Percentiles rank a stretch among this genome's conserved stretches.
phyloP scores from a whole-genome alignment of 495 filamentous ascomycete genomes.

The Neurospora hispaniola region DNA sequence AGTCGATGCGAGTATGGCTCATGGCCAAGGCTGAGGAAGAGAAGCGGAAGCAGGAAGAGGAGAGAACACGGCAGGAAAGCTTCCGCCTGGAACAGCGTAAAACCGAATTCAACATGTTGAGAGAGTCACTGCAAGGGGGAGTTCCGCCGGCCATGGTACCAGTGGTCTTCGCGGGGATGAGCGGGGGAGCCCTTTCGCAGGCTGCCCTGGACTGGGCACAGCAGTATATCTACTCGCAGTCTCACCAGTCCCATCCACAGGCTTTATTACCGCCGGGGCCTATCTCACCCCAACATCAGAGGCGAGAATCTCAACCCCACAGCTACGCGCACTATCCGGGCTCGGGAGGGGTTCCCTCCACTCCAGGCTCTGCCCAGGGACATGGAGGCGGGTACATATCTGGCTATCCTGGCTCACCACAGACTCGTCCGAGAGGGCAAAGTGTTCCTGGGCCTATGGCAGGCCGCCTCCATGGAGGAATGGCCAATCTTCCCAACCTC shows the following conservation, averaged over 20 bases:
- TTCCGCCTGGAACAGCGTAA: conserved; percentile 69
- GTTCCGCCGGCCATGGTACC: conserved; percentile 82
- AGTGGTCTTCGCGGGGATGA: conserved; percentile 78
- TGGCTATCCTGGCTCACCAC: conserved; percentile 30
- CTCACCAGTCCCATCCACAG: conserved; percentile 38
- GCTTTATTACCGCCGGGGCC: conserved; percentile 41
- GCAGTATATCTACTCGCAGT: conserved; percentile 51
- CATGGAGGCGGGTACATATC: conserved; percentile 22
- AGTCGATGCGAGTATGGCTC: conserved; percentile 74
- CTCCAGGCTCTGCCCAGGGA: conserved; percentile 33
- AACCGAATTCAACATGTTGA: conserved; percentile 70
- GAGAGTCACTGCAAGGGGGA: conserved; percentile 67
- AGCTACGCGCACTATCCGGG: conserved; percentile 32
- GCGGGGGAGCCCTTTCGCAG: conserved; percentile 47
- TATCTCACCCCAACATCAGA: conserved; percentile 32
- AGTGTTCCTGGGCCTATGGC: conserved; percentile 25
- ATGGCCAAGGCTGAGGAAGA: conserved; percentile 79
- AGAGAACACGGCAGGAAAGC: conserved; percentile 73
- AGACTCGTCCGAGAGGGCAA: conserved; percentile 28
- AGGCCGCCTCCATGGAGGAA: conserved; percentile 10
- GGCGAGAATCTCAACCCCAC: conserved; percentile 34
- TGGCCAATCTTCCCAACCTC: conserved; percentile 20
- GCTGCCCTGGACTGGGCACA: conserved; percentile 62
- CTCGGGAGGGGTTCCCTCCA: conserved; percentile 32
- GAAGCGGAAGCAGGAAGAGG: conserved; percentile 76